phyloP scores from a whole-genome alignment of 2,329 filamentous ascomycete species.

The Thermothelomyces thermophilus region DNA sequence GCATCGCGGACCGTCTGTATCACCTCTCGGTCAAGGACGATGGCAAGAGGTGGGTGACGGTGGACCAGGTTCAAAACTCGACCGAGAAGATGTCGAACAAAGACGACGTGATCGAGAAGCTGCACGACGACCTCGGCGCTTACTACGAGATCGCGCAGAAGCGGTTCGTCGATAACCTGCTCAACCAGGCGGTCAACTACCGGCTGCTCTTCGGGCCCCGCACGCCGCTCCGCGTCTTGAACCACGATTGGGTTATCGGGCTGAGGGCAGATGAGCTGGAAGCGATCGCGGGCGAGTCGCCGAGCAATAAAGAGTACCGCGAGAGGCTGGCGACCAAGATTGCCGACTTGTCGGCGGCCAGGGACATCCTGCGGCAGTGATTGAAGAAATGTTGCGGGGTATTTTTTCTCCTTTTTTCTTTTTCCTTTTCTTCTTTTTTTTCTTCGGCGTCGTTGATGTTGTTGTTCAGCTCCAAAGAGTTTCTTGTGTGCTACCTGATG shows the following conservation, averaged over 20 bases:
- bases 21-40: not conserved
- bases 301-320: constrained; percentile 20
- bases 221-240: constrained; percentile 28
- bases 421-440: not conserved
- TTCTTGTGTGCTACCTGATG: too few relatives aligned
- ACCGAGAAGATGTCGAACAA: constrained; percentile 21
- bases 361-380: constrained; percentile 22
- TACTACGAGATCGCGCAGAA: constrained; percentile 31
- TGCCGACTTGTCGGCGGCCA: constrained; percentile 23
- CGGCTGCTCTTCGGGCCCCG: constrained; percentile 24
- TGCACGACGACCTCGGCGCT: constrained; percentile 29
- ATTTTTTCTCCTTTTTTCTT: not conserved
- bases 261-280: constrained; percentile 23
- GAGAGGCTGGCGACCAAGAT: constrained; percentile 23
- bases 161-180: constrained; percentile 33
- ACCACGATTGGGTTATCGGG: constrained; percentile 28
- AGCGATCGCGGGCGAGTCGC: constrained; percentile 26
- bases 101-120: constrained; percentile 23
- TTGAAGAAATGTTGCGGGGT: not conserved
- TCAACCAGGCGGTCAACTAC: constrained; percentile 28
- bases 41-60: constrained; percentile 1
- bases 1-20: constrained; percentile 13
- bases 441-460: too few relatives aligned
- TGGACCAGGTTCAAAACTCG: constrained; percentile 16
- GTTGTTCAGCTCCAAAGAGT: too few relatives aligned